A percentile compares a stretch with the other conserved stretches of the same genome.
Conservation (phyloP, 208 protist species). For the Crithidia sp. region DNA sequence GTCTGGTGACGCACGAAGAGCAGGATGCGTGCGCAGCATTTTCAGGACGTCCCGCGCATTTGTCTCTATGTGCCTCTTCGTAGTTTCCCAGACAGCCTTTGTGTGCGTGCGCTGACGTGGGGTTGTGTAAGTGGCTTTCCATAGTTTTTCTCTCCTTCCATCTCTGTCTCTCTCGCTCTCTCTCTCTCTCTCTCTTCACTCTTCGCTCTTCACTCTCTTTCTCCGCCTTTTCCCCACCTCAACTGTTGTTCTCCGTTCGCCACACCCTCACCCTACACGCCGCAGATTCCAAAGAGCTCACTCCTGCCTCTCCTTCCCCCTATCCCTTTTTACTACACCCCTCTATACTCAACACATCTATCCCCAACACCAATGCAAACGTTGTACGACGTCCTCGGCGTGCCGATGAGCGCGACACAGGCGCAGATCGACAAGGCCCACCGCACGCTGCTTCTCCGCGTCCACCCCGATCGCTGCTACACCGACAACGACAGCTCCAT, state of each 20-base stretch:
- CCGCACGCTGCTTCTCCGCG: constrained; percentile 15
- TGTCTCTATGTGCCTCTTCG: too few species aligned
- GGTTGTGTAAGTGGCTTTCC: too few species aligned
- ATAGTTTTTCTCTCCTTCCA: not conserved
- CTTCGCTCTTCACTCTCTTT: not conserved
- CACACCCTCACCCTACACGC: not conserved
- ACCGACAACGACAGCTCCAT: constrained; percentile 38
- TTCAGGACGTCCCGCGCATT: too few species aligned
- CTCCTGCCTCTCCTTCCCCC: not conserved
- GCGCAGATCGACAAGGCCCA: constrained; percentile 22
- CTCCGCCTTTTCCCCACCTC: not conserved
- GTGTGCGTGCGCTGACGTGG: too few species aligned
- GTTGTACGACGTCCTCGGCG: constrained; percentile 32
- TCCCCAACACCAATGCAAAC: constrained; percentile 19
- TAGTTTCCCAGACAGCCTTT: too few species aligned
- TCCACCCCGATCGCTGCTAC: constrained; percentile 29
- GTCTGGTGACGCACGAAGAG: too few species aligned
- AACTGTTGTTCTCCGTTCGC: not conserved
- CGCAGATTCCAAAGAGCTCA: not conserved
- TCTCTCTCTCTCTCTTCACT: not conserved
- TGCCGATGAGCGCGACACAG: constrained; percentile 28
- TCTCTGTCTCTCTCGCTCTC: not conserved
- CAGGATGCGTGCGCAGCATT: too few species aligned
- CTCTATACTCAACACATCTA: not conserved
- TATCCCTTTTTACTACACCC: not conserved